Evolutionary conservation across 768 basidiomycete species (phyloP).

Genomic region (Lentinula lateritia): DNA sequence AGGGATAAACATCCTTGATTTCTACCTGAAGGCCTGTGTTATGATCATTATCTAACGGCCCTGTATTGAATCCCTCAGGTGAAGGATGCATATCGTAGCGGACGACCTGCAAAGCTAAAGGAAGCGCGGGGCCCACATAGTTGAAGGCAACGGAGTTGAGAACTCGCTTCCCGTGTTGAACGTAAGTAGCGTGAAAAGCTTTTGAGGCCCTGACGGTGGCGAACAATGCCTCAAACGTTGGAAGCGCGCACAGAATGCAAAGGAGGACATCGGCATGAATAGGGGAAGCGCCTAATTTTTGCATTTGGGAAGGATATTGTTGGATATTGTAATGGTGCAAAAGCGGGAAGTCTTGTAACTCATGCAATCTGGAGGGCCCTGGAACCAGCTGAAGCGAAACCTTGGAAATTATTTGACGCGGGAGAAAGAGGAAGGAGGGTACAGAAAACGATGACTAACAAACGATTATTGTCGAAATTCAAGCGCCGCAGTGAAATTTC

Average conservation of each 20-base stretch:
- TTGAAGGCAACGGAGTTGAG: slow-evolving; percentile 20
- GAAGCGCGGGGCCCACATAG: slow-evolving; percentile 18
- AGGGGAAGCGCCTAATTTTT: neutral
- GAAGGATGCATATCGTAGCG: neutral
- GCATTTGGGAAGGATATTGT: neutral
- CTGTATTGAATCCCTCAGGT: neutral
- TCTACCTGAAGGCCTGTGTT: neutral
- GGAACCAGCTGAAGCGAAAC: too few relatives aligned
- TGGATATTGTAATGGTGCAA: neutral
- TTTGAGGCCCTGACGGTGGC: slow-evolving; percentile 16
- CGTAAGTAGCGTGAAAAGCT: slow-evolving; percentile 16
- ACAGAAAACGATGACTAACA: too few relatives aligned
- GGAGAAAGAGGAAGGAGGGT: neutral
- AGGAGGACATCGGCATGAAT: neutral
- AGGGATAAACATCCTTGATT: neutral
- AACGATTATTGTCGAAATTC: neutral
- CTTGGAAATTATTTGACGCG: neutral
- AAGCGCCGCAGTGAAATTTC: neutral
- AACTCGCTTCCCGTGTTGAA: slow-evolving; percentile 16
- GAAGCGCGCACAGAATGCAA: neutral
- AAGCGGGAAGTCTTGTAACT: neutral
- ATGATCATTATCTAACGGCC: neutral
- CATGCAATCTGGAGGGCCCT: too few relatives aligned
- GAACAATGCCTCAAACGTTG: slow-evolving; percentile 14
- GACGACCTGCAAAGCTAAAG: slow-evolving; percentile 18